Evolutionary conservation across 2,329 filamentous ascomycete genomes (phyloP).

Genomic region (Calonectria naviculata): DNA sequence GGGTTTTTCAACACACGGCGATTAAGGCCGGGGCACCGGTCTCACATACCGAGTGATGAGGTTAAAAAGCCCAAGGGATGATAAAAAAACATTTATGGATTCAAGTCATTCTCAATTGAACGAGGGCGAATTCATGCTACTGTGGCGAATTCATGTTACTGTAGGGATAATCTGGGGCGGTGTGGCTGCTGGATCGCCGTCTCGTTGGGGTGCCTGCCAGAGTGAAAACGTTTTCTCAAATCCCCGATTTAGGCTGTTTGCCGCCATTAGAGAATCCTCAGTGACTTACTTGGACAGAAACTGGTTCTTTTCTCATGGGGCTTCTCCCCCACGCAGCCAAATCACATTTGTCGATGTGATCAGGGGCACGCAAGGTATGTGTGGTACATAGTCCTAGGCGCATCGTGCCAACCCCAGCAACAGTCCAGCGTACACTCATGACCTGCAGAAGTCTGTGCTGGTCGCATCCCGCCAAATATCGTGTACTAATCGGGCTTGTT

Average conservation of each 20-base stretch:
- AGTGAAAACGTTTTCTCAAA: background rate
- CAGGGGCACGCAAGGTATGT: too few species aligned
- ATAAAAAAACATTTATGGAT: background rate
- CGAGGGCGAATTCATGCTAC: too few species aligned
- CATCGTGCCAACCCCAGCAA: background rate
- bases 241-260: background rate
- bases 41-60: background rate
- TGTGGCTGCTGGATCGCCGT: background rate
- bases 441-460: background rate
- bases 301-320: too few species aligned
- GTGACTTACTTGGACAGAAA: too few species aligned
- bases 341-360: too few species aligned
- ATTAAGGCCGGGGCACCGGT: background rate
- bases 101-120: background rate
- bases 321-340: background rate
- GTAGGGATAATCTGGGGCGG: too few species aligned
- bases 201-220: background rate
- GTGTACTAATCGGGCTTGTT: background rate
- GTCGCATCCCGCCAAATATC: too few species aligned
- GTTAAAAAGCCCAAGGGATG: background rate
- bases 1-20: background rate
- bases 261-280: background rate
- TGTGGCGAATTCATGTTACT: too few species aligned
- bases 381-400: background rate
- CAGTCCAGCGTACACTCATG: background rate